Evolutionary conservation across 2,329 filamentous ascomycete species (phyloP).

Genomic region (Pseudogymnoascus sp.): DNA sequence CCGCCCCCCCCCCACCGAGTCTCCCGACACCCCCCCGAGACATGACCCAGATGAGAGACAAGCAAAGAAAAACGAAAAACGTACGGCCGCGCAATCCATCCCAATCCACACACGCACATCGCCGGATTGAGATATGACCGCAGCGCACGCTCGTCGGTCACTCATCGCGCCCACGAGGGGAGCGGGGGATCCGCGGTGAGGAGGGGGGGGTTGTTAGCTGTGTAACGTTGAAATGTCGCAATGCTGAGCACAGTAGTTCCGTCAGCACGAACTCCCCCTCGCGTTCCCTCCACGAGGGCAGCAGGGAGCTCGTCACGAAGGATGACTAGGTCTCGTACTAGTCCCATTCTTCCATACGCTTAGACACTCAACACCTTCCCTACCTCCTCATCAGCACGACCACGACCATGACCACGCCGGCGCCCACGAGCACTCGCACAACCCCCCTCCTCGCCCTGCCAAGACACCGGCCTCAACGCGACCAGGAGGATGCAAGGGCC

Average conservation of each 20-base stretch:
- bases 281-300: not conserved
- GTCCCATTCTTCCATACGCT: too few species aligned
- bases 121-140: not conserved
- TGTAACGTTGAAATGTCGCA: not conserved
- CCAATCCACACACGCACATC: not conserved
- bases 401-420: too few species aligned
- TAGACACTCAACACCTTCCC: too few species aligned
- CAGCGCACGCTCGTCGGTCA: not conserved
- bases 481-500: not conserved
- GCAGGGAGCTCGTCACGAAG: not conserved
- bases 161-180: not conserved
- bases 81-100: not conserved
- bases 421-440: too few species aligned
- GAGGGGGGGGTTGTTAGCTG: not conserved
- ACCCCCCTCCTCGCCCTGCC: not conserved
- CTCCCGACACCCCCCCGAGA: not conserved
- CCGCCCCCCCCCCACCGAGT: not conserved
- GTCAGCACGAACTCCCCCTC: not conserved
- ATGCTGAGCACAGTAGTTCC: not conserved
- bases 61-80: not conserved
- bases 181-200: not conserved
- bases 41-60: not conserved
- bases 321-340: too few species aligned
- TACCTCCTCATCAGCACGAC: not conserved
- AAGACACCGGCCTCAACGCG: not conserved